Conservation (phyloP, 371 early-diverging fungal genomes). For the Polyrhizophydium stewartii region DNA sequence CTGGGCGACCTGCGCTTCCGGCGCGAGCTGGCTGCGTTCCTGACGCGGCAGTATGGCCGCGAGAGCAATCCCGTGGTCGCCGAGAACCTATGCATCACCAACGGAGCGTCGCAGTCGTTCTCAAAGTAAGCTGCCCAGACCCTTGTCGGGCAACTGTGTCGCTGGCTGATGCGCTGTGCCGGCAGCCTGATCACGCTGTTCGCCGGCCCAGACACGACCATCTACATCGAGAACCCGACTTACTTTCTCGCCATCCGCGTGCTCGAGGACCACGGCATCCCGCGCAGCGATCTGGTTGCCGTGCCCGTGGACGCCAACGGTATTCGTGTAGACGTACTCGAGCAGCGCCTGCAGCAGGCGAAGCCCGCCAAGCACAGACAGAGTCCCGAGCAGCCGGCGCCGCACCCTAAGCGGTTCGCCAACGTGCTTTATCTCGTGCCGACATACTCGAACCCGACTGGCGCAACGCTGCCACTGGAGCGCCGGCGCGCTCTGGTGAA, state of each 20-base stretch:
- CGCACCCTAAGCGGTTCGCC: slow-evolving; percentile 12
- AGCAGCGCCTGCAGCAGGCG: not conserved
- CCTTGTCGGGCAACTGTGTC: too few relatives aligned
- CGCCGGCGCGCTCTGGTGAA: slow-evolving; percentile 38
- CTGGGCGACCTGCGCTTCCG: not conserved
- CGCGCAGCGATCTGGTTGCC: slow-evolving; percentile 3
- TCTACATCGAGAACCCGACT: slow-evolving; percentile 58
- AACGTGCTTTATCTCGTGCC: slow-evolving; percentile 57
- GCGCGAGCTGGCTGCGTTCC: not conserved
- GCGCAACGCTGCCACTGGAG: slow-evolving; percentile 31
- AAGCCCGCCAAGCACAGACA: not conserved
- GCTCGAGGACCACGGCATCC: slow-evolving; percentile 44
- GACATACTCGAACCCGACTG: slow-evolving; percentile 56
- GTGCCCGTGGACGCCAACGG: slow-evolving; percentile 26
- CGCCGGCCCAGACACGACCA: not conserved
- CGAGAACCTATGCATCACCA: not conserved
- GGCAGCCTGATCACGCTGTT: not conserved
- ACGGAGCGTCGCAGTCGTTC: slow-evolving; percentile 1
- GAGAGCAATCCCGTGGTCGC: not conserved
- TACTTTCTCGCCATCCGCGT: slow-evolving; percentile 53
- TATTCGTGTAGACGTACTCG: slow-evolving; percentile 10
- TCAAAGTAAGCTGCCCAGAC: not conserved
- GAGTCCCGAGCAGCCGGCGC: not conserved
- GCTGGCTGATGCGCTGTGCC: too few relatives aligned
- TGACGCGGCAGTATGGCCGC: not conserved